Conservation (phyloP, 2,329 filamentous ascomycete genomes). For the Myriosclerotinia scirpicola region DNA sequence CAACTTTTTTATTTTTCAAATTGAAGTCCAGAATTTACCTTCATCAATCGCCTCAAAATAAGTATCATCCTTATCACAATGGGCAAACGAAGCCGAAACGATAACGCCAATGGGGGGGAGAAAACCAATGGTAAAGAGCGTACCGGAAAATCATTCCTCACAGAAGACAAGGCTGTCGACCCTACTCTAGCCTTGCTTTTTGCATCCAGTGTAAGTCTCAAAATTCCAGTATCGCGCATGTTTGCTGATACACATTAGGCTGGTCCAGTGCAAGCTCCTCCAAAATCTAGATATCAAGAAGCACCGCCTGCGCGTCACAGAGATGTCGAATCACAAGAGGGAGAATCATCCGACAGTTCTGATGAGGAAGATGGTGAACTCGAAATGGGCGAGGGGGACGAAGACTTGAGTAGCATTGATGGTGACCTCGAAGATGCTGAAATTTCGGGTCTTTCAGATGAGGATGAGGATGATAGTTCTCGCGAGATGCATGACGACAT, state of each 20-base stretch:
- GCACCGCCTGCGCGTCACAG: slow-evolving; percentile 39
- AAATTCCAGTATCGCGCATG: background rate
- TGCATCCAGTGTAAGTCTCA: slow-evolving; percentile 64
- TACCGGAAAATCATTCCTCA: slow-evolving; percentile 39
- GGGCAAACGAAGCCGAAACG: slow-evolving; percentile 39
- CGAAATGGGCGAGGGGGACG: slow-evolving; percentile 38
- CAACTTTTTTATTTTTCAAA: slow-evolving; percentile 13
- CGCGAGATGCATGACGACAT: slow-evolving; percentile 27
- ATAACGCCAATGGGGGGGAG: slow-evolving; percentile 25
- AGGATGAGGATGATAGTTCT: slow-evolving; percentile 37
- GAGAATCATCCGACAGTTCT: slow-evolving; percentile 42
- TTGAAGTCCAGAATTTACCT: background rate
- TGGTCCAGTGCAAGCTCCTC: slow-evolving; percentile 42
- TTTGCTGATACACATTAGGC: slow-evolving; percentile 32
- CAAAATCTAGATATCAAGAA: slow-evolving; percentile 39
- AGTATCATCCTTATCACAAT: slow-evolving; percentile 28
- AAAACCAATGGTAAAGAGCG: slow-evolving; percentile 28
- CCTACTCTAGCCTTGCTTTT: slow-evolving; percentile 70
- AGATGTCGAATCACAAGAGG: slow-evolving; percentile 33
- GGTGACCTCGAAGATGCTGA: slow-evolving; percentile 42
- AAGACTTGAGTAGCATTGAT: slow-evolving; percentile 42
- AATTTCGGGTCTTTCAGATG: slow-evolving; percentile 37
- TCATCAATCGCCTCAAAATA: slow-evolving; percentile 6
- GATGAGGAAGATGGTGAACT: slow-evolving; percentile 39
- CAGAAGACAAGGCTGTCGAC: slow-evolving; percentile 57